phyloP scores from a whole-genome alignment of 495 filamentous ascomycete species.

The Venustampulla echinocandica region DNA sequence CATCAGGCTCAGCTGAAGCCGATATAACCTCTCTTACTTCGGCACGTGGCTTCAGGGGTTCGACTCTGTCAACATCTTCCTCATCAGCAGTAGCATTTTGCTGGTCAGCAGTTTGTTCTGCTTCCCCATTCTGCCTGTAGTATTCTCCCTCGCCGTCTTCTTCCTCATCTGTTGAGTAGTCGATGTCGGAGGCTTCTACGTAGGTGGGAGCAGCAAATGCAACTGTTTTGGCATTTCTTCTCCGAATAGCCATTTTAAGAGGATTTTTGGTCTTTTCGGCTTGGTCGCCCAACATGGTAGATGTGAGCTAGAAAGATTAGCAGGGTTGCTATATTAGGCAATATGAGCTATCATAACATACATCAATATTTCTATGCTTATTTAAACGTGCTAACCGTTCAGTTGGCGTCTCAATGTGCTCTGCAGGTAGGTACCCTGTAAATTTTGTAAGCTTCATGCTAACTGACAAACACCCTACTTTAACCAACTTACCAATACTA shows the following conservation, averaged over 20 bases:
- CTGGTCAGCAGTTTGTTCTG: slow-evolving; percentile 28
- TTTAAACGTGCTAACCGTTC: slow-evolving; percentile 89
- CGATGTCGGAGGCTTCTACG: slow-evolving; percentile 82
- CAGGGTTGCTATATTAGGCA: neutral
- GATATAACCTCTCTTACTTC: slow-evolving; percentile 28
- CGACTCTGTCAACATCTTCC: slow-evolving; percentile 22
- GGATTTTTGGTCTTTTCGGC: slow-evolving; percentile 82
- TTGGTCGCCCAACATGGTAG: slow-evolving; percentile 89
- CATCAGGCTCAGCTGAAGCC: slow-evolving; percentile 24
- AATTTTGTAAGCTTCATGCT: slow-evolving; percentile 2
- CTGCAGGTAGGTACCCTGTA: slow-evolving; percentile 86
- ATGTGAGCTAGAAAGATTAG: slow-evolving; percentile 56
- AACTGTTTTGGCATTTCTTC: slow-evolving; percentile 82
- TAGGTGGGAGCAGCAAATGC: slow-evolving; percentile 76
- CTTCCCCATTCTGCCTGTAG: slow-evolving; percentile 34
- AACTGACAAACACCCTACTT: slow-evolving; percentile 1
- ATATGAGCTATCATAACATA: slow-evolving; percentile 35
- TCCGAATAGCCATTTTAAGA: slow-evolving; percentile 79
- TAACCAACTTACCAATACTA: slow-evolving; percentile 71
- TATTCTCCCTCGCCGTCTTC: slow-evolving; percentile 56
- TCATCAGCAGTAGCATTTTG: slow-evolving; percentile 27
- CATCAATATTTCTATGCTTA: slow-evolving; percentile 97
- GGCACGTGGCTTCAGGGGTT: slow-evolving; percentile 19
- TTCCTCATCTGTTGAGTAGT: slow-evolving; percentile 86
- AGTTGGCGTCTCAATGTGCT: slow-evolving; percentile 97